Base-by-base conservation (phyloP, 306 rosid genomes). In the Quillaja saponaria region DNA sequence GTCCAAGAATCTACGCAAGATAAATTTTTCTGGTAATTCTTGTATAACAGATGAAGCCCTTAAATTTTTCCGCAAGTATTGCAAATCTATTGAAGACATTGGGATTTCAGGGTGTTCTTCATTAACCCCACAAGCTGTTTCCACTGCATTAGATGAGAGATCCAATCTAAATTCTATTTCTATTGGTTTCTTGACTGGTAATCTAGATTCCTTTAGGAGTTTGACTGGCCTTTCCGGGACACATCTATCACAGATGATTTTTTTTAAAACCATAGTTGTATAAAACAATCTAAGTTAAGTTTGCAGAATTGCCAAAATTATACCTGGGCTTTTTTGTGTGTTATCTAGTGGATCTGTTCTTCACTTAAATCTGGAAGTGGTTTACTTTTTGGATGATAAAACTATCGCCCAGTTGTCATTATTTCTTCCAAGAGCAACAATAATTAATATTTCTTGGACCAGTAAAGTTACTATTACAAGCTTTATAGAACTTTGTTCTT, bases 21-120 rank as follows among this genome's bases (percentile, higher is more conserved):
- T 83, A 66, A 61, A 85, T 50, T 68, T 90, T 40, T 86, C 87
- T 40, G 83, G 89, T 61, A 71, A 69, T 63, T 12, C 17, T 37
- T 50, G 68, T 58, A 61, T 90, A 38, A 61, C 78, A 8, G 69
- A 81, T 63, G 8, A 10, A 8, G 75, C 82, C 0, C 74, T 87
- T 55, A 6, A 61, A 21, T 63, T 12, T 13, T 41, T 83, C 17
- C 72, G 82, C 6, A 57, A 17, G 13, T 75, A 71, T 42, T 81
- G 91, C 47, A 19, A 51, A 33, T 40, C 37, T 34, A 68, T 91
- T 4, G 58, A 72, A 35, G 83, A 82, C 35, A 16, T 87, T 5
- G 25, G 21, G 1, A 13, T 87, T 8, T 15, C 13, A 12, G 54
- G 12, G 7, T 81, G 80, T 28, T 31, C 28, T 28, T 59, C 59